Conservation (phyloP, 2,329 filamentous ascomycete species). For the Emmonsiellopsis sp. region DNA sequence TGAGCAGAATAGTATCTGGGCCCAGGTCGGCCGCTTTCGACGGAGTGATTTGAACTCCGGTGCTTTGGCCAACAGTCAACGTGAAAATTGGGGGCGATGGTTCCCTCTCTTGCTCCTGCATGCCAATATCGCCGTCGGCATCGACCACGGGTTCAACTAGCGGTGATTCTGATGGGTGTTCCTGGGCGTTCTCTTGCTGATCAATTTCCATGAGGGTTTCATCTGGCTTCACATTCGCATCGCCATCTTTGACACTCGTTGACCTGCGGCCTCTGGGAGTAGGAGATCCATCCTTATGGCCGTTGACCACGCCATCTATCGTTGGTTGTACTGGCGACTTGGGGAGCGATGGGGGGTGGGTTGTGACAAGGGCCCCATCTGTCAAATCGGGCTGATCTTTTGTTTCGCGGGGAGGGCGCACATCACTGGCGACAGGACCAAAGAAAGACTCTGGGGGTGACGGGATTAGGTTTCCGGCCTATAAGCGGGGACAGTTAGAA, state of each 20-base stretch:
- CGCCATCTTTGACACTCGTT: conserved; percentile 24
- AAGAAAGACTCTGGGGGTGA: conserved; percentile 37
- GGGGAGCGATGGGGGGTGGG: conserved; percentile 22
- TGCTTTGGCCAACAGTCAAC: conserved; percentile 35
- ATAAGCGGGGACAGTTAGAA: conserved; percentile 8
- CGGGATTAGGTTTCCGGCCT: conserved; percentile 30
- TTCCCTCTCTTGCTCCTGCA: conserved; percentile 25
- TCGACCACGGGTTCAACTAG: conserved; percentile 24
- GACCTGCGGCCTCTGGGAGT: conserved; percentile 22
- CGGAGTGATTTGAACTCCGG: conserved; percentile 39
- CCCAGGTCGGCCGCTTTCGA: conserved; percentile 40
- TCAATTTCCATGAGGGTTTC: conserved; percentile 34
- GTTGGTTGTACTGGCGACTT: conserved; percentile 21
- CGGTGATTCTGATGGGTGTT: conserved; percentile 18
- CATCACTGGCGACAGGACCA: conserved; percentile 33
- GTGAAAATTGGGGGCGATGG: conserved; percentile 28
- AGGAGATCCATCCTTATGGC: conserved; percentile 23
- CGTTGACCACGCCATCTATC: conserved; percentile 29
- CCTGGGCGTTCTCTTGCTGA: conserved; percentile 23
- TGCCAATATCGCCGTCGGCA: conserved; percentile 37
- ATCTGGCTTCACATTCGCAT: conserved; percentile 22
- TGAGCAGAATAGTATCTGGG: conserved; percentile 35
- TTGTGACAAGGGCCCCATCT: conserved; percentile 20
- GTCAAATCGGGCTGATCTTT: conserved; percentile 5
- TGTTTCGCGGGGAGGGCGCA: conserved; percentile 19